phyloP scores from a whole-genome alignment of 345 rosid genomes.

The Arabidopsis suecica region DNA sequence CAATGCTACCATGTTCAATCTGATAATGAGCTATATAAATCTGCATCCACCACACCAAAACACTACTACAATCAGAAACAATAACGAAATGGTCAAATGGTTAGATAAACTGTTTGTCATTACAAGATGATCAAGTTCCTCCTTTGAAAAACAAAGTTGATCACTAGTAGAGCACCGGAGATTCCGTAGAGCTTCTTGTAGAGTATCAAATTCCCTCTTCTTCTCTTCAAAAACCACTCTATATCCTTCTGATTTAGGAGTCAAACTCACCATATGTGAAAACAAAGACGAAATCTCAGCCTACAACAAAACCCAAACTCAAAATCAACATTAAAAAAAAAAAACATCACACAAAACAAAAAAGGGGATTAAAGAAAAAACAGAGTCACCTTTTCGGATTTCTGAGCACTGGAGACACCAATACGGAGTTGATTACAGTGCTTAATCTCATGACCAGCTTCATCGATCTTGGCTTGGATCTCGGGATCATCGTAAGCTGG shows the following conservation, averaged over 20 bases:
- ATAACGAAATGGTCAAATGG: slow-evolving; percentile 2
- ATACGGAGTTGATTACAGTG: slow-evolving; percentile 53
- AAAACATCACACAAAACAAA: background rate
- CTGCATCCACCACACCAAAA: slow-evolving; percentile 53
- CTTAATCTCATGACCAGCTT: slow-evolving; percentile 68
- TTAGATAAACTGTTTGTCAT: slow-evolving; percentile 17
- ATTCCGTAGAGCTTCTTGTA: slow-evolving; percentile 75
- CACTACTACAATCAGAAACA: slow-evolving; percentile 12
- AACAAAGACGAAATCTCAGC: slow-evolving; percentile 53
- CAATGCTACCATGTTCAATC: slow-evolving; percentile 79
- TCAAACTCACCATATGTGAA: slow-evolving; percentile 46
- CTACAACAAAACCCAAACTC: slow-evolving; percentile 31
- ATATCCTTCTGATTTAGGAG: slow-evolving; percentile 48
- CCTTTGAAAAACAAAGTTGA: slow-evolving; percentile 71
- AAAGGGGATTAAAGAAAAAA: background rate
- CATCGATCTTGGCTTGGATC: slow-evolving; percentile 61
- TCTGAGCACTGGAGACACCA: slow-evolving; percentile 49
- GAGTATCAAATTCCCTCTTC: slow-evolving; percentile 70
- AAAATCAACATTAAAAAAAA: background rate
- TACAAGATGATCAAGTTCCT: slow-evolving; percentile 85
- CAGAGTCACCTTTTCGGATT: slow-evolving; percentile 62
- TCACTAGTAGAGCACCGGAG: slow-evolving; percentile 51
- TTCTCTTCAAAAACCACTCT: slow-evolving; percentile 59
- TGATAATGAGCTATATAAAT: slow-evolving; percentile 68
- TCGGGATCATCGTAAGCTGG: slow-evolving; percentile 66